Base-by-base conservation (phyloP, 768 basidiomycete genomes). In the Boletus rubroflammeus region DNA sequence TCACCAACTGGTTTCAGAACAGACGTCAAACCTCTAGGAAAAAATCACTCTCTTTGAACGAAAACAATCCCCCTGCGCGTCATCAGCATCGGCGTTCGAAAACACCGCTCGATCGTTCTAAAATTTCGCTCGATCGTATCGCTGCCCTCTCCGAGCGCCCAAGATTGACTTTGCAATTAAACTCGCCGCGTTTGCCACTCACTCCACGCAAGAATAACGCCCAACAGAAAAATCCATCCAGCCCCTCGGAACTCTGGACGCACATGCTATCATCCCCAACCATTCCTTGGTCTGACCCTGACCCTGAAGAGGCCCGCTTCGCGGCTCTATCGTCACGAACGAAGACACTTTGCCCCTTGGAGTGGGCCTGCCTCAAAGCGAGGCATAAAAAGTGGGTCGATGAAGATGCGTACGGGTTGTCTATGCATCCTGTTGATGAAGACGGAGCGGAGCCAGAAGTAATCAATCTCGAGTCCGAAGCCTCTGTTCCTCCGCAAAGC, bases 1-100 rank as follows among this genome's bases (percentile, higher is more conserved):
- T 85, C 50, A 85, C 86, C 11, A 85, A 88, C 47, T 90, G 88
- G 88, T 89, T 89, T 66, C 88, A 90, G 68, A 90, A 90, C 70
- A 87, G 81, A 70, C 84, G 88, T 19, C 86, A 89, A 61, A 84
- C 67, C 17, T 60, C 60, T 11, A 61, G 62, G 50, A 66, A 45
- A 46, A 70, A 63, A 53, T 62, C 60, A 0, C 55, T 29, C 40
- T 43, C 58, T 5, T 57, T 40, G 38, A 63, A 51, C 32, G 70
- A 71, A 50, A 72, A 70, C 51, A 36, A 54, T n/a, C 58, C 50
- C 14, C 59, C 53, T 19, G 17, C 28, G 31, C 51, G 44, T 47
- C 48, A 51, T 8, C 58, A 34, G 23, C 51, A 51, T 36, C 50
- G 29, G 41, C 53, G 46, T 21, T 47, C 54, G 11, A 59, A 53